Base-by-base conservation (phyloP, 2,329 filamentous ascomycete species). In the Fusarium musae region DNA sequence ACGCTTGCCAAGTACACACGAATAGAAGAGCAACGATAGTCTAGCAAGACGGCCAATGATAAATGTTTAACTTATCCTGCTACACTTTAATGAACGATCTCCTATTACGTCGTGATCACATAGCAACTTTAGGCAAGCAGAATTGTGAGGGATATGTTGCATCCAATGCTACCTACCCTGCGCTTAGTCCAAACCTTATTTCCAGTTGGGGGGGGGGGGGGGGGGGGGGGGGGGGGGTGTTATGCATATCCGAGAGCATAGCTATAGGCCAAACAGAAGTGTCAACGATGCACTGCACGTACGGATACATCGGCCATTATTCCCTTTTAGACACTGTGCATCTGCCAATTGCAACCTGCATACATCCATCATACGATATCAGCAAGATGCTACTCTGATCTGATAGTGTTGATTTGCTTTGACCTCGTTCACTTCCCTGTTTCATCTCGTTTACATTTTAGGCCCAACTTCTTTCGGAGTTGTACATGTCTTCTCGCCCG, bases 351-450 rank as follows among this genome's bases (percentile, higher is more conserved):
- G n/a, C n/a, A n/a, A n/a, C n/a, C n/a, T n/a, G n/a, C n/a, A n/a
- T n/a, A n/a, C n/a, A n/a, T n/a, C n/a, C n/a, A n/a, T n/a, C n/a
- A n/a, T n/a, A n/a, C n/a, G n/a, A n/a, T n/a, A n/a, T n/a, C n/a
- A n/a, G n/a, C n/a, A n/a, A n/a, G n/a, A n/a, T n/a, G n/a, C n/a
- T n/a, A n/a, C n/a, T n/a, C n/a, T n/a, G n/a, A n/a, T n/a, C n/a
- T n/a, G n/a, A n/a, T n/a, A n/a, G n/a, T n/a, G n/a, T n/a, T n/a
- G n/a, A n/a, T n/a, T n/a, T n/a, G n/a, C 1, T 0, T 0, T 9
- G 4, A 13, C 8, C 19, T 11, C 0, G 6, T 16, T 30, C 6
- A 19, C 3, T 6, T 5, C 26, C 19, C 1, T 21, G 9, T 2
- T 16, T n/a, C 19, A 30, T 9, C 44, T n/a, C 19, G 19, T n/a